Conservation (phyloP, 257 asterid species). For the Avicennia marina region DNA sequence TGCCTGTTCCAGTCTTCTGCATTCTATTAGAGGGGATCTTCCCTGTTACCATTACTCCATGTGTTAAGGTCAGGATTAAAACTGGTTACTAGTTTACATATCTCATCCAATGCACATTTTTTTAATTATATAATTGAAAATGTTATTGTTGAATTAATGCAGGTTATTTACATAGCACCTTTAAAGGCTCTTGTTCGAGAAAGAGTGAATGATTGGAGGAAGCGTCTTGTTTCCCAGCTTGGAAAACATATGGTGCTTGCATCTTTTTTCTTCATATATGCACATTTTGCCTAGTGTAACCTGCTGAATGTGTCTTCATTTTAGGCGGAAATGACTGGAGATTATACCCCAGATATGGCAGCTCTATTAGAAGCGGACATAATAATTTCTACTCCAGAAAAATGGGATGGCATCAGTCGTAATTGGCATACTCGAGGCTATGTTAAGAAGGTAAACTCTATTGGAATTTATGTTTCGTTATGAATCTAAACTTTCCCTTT, state of each 20-base stretch:
- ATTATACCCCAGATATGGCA: conserved; percentile 83
- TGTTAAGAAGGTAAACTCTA: conserved; percentile 73
- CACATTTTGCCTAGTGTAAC: conserved; percentile 14
- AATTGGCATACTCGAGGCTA: conserved; percentile 93
- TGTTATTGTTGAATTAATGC: conserved; percentile 26
- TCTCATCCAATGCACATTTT: not conserved
- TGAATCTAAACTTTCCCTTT: not conserved
- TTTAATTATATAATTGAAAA: conserved; percentile 2
- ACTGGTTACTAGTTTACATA: conserved; percentile 1
- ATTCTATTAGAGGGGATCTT: not conserved
- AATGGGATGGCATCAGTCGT: conserved; percentile 99
- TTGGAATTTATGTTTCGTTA: too few species aligned
- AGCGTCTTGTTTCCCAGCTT: conserved; percentile 80
- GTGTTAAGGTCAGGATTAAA: not conserved
- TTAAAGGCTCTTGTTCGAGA: conserved; percentile 98
- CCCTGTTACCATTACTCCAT: not conserved
- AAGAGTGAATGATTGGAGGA: conserved; percentile 97
- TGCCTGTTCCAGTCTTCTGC: conserved; percentile 1
- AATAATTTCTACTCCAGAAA: conserved; percentile 94
- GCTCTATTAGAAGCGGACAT: conserved; percentile 88
- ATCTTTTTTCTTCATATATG: conserved; percentile 20
- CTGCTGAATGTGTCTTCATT: conserved; percentile 24
- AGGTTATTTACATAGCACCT: conserved; percentile 96
- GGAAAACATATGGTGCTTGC: conserved; percentile 80
- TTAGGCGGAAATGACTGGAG: conserved; percentile 99